Base-by-base conservation (phyloP, 2,329 filamentous ascomycete species). In the Verticillium isaacii region DNA sequence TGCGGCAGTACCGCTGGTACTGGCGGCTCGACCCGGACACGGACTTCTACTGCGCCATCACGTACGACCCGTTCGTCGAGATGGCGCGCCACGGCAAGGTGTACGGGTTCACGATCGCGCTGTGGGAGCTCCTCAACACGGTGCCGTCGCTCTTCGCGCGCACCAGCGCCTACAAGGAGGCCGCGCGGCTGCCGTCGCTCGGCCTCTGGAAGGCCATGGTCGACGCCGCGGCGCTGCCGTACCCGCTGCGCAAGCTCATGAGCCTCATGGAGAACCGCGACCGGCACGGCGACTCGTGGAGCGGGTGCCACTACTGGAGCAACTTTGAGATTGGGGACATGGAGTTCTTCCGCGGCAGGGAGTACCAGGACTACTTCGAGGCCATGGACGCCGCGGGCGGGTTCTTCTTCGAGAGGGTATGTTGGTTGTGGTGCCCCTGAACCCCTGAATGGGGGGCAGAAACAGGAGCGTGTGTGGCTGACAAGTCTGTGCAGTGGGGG, bases 241-340 rank as follows among this genome's bases (percentile, higher is more conserved):
- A 73, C 64, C 78, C 78, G 5, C 68, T 80, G 54, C 73, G 78
- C 8, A 68, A 69, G n/a, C 65, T 74, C 50, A 66, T 78, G 62
- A 68, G 70, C 57, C 74, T 71, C 68, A 62, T 77, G 25, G 25
- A 60, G n/a, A 72, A 78, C 66, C 73, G 73, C 52, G 75, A 79
- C 60, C 65, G 67, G 3, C 68, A 71, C 52, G 78, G 78, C 37
- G 77, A 80, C 63, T 65, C 65, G 37, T 80, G 78, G 77, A 80
- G 73, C 61, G 58, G 76, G 63, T 80, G 78, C 66, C 78, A 80
- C 63, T 80, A 78, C 66, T 80, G 78, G 78, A 78, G 76, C 64
- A 80, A 80, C 63, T 80, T 80, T 57, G 78, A 80, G 68, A 80
- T 80, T 60, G 78, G 77, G 36, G 73, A 78, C 62, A 71, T 80